Conservation (phyloP, 148 eudicot species). For the Chenopodium album region DNA sequence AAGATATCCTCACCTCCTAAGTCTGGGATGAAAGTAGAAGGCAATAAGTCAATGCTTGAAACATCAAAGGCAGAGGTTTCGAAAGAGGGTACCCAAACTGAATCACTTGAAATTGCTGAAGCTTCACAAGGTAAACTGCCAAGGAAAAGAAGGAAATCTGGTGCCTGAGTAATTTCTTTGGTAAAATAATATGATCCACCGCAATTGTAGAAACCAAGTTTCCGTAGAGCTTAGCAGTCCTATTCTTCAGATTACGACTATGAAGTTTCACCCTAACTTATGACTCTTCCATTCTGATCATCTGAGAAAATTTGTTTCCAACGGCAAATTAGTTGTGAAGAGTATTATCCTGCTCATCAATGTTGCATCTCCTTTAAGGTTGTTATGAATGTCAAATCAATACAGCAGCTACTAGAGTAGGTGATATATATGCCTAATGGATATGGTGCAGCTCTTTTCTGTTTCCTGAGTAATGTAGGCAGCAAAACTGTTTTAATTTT, state of each 20-base stretch:
- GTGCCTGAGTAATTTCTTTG: slow-evolving; percentile 10
- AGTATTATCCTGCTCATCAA: neutral
- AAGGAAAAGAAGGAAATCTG: slow-evolving; percentile 29
- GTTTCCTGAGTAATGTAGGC: neutral
- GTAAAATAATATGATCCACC: neutral
- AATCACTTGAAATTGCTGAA: slow-evolving; percentile 11
- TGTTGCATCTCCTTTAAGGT: neutral
- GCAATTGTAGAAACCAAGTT: neutral
- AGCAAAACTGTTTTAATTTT: slow-evolving; percentile 1
- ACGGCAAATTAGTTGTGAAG: neutral
- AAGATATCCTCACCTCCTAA: slow-evolving; percentile 10
- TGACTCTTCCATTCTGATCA: neutral
- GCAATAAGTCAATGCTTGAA: slow-evolving; percentile 12
- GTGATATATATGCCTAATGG: neutral
- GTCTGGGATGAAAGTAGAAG: slow-evolving; percentile 18
- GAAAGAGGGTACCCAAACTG: slow-evolving; percentile 8
- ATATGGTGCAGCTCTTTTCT: neutral
- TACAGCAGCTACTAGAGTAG: neutral
- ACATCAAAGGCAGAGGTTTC: slow-evolving; percentile 14
- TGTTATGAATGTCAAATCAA: neutral
- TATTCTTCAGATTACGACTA: neutral
- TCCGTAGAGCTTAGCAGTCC: neutral
- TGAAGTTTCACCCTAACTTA: neutral
- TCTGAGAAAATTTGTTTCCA: neutral
- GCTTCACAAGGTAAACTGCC: slow-evolving; percentile 19